Conservation (phyloP, 2,329 filamentous ascomycete species). For the Chaetomium sp. region DNA sequence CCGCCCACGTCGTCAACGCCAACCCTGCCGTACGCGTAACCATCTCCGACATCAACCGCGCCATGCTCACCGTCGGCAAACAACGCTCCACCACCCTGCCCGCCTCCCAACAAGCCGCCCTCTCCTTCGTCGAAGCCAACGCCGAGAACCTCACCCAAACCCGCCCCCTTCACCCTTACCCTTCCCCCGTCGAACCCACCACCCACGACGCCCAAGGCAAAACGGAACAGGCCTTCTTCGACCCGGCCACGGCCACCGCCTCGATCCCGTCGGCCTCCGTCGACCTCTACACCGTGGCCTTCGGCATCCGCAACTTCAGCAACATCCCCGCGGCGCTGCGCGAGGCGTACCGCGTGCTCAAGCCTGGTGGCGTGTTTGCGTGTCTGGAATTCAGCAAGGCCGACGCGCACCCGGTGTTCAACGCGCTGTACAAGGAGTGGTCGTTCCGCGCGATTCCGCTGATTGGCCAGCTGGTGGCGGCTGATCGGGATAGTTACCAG, state of each 20-base stretch:
- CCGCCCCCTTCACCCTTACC: conserved; percentile 16
- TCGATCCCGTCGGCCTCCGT: conserved; percentile 63
- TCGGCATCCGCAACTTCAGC: conserved; percentile 95
- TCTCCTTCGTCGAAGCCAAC: conserved; percentile 81
- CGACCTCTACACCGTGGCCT: conserved; percentile 95
- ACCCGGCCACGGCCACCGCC: conserved; percentile 24
- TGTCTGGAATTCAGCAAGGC: conserved; percentile 90
- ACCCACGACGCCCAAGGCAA: conserved; percentile 1
- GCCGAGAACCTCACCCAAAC: conserved; percentile 59
- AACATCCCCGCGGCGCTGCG: conserved; percentile 76
- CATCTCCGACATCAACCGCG: conserved; percentile 91
- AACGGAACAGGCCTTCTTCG: conserved; percentile 16
- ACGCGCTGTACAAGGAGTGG: conserved; percentile 89
- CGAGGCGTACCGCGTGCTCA: conserved; percentile 82
- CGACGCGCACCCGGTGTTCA: conserved; percentile 68
- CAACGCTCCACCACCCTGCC: conserved; percentile 61
- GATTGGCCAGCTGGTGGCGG: conserved; percentile 90
- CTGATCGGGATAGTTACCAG: conserved; percentile 93
- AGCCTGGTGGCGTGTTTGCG: conserved; percentile 91
- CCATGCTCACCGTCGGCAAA: conserved; percentile 85
- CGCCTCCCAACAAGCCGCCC: conserved; percentile 48
- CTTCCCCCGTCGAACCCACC: neutral
- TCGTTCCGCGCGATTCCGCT: conserved; percentile 90
- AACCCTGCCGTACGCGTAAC: conserved; percentile 79
- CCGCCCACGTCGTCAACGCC: conserved; percentile 71